These are phyloP conservation scores for Ulmus americana DNA, from an alignment of 331 rosid species.

Conservation along the genomic window DNA sequence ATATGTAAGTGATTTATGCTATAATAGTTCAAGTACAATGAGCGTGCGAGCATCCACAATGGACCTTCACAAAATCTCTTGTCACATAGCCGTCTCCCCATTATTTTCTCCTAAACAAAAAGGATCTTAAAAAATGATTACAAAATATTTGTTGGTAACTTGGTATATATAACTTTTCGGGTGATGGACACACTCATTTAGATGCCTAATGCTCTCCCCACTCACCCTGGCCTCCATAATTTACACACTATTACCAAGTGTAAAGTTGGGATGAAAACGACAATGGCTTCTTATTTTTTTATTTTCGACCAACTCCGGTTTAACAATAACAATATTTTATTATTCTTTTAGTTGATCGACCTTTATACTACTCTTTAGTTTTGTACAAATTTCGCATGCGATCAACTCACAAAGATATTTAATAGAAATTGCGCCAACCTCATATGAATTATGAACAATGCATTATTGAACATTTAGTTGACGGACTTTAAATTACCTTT, in stretches of 20 bases:
- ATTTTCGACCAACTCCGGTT: no score
- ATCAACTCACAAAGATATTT: no score
- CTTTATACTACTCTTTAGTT: no score
- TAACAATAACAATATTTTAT: no score
- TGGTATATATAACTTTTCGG: conserved; percentile 18
- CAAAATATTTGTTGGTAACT: conserved; percentile 13
- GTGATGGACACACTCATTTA: conserved; percentile 34
- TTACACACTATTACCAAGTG: conserved; percentile 25
- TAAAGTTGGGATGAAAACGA: conserved; percentile 20
- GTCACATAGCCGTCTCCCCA: neutral
- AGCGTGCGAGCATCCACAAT: conserved; percentile 13
- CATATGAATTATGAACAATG: no score
- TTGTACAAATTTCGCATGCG: no score
- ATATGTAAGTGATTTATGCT: no score
- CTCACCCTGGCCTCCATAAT: conserved; percentile 34
- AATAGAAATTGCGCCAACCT: no score
- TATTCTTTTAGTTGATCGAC: no score
- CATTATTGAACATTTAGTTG: no score
- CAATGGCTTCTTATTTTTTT: conserved; percentile 40
- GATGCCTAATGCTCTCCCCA: conserved; percentile 61
- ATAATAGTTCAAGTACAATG: no score
- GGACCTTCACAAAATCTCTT: neutral
- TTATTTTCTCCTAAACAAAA: neutral
- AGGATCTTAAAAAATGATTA: conserved; percentile 1
- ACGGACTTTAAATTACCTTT: no score